These are phyloP conservation scores for Hyaloscypha variabilis DNA, from an alignment of 495 filamentous ascomycete genomes.

Conservation along the genomic window DNA sequence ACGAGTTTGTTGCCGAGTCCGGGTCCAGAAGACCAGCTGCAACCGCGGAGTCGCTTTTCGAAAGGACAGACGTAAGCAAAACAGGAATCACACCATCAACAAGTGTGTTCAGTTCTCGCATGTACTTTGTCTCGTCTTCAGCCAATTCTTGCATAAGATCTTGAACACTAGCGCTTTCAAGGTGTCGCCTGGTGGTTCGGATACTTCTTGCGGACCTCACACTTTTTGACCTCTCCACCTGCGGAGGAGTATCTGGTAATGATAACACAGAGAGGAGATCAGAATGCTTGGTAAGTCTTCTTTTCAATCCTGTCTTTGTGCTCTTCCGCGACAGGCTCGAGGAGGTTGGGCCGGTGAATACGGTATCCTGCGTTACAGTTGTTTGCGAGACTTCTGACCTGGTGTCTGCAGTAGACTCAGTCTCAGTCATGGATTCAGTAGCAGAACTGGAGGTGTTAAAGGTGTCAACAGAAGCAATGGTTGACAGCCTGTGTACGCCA, in stretches of 20 bases:
- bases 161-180: slow-evolving; percentile 65
- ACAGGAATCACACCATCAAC: slow-evolving; percentile 97
- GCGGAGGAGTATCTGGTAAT: slow-evolving; percentile 57
- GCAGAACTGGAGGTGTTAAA: slow-evolving; percentile 49
- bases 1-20: slow-evolving; percentile 51
- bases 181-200: slow-evolving; percentile 66
- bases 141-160: slow-evolving; percentile 82
- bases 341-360: slow-evolving; percentile 20
- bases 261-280: slow-evolving; percentile 94
- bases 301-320: slow-evolving; percentile 52
- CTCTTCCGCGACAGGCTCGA: slow-evolving; percentile 28
- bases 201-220: slow-evolving; percentile 72
- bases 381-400: slow-evolving; percentile 48
- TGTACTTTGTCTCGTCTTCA: slow-evolving; percentile 86
- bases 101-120: slow-evolving; percentile 87
- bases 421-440: slow-evolving; percentile 28
- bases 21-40: slow-evolving; percentile 67
- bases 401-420: slow-evolving; percentile 33
- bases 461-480: slow-evolving; percentile 68
- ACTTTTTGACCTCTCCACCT: slow-evolving; percentile 50
- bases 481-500: slow-evolving; percentile 70
- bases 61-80: slow-evolving; percentile 82
- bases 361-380: slow-evolving; percentile 48
- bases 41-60: slow-evolving; percentile 65
- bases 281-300: slow-evolving; percentile 85